phyloP scores from a whole-genome alignment of 495 filamentous ascomycete species.

The Aspergillus saccharolyticus region DNA sequence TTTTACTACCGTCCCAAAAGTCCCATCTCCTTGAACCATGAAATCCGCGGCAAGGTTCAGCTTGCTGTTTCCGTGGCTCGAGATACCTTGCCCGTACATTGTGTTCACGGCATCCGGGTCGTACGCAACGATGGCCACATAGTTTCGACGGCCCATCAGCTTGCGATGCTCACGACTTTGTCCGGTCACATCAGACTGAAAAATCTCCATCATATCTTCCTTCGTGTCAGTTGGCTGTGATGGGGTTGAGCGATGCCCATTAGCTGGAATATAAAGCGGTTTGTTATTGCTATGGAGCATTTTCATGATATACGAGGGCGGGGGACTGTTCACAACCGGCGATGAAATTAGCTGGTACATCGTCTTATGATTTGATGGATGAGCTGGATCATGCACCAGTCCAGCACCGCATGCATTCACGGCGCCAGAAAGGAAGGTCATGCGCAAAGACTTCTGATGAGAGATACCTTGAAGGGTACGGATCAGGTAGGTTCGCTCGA shows the following conservation, averaged over 20 bases:
- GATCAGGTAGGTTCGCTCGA: conserved; percentile 94
- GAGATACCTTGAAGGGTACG: conserved; percentile 91
- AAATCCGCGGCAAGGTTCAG: conserved; percentile 92
- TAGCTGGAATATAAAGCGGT: conserved; percentile 80
- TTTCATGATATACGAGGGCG: conserved; percentile 77
- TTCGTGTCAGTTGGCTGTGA: conserved; percentile 70
- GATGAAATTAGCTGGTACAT: conserved; percentile 98
- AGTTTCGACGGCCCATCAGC: conserved; percentile 89
- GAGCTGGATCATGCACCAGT: conserved; percentile 86
- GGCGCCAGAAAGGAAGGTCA: conserved; percentile 92
- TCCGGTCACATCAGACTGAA: conserved; percentile 83
- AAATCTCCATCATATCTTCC: conserved; percentile 99
- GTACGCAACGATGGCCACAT: conserved; percentile 89
- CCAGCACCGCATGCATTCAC: conserved; percentile 91
- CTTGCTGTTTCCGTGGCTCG: conserved; percentile 52
- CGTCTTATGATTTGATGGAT: conserved; percentile 91
- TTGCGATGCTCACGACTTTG: conserved; percentile 73
- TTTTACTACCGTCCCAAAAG: conserved; percentile 75
- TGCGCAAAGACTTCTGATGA: conserved; percentile 86
- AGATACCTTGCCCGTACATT: conserved; percentile 41
- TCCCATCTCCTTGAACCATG: conserved; percentile 90
- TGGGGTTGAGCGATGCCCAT: conserved; percentile 70
- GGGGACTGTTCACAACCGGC: conserved; percentile 84
- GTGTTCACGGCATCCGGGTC: conserved; percentile 73
- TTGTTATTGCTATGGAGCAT: conserved; percentile 84